Conservation (phyloP, 805 yeast species). For the Henningerozyma blattae region DNA sequence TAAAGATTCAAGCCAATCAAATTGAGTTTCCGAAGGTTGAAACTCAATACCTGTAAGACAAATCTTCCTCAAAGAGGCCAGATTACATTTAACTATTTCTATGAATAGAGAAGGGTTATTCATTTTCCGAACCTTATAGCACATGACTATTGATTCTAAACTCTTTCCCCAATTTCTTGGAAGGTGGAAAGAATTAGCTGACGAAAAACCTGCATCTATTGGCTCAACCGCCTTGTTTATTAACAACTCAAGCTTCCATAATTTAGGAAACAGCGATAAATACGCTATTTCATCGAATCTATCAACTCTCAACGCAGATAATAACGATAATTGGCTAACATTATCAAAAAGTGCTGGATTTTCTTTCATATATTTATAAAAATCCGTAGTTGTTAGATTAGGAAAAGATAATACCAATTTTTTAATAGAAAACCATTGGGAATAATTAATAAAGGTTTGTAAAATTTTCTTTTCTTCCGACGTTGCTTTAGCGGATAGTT, state of each 20-base stretch:
- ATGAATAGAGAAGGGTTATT: background rate
- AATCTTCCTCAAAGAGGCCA: constrained; percentile 2
- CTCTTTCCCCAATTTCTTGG: background rate
- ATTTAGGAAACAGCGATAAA: constrained; percentile 8
- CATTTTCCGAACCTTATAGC: background rate
- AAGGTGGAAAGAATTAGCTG: background rate
- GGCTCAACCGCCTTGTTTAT: constrained; percentile 11
- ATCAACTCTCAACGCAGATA: constrained; percentile 11
- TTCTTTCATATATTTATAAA: constrained; percentile 6
- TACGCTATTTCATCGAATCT: constrained; percentile 11
- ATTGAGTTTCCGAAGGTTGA: constrained; percentile 2
- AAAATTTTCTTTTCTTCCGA: constrained; percentile 15
- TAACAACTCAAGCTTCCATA: constrained; percentile 13
- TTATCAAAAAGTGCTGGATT: constrained; percentile 3
- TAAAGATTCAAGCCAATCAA: constrained; percentile 17
- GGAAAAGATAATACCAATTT: constrained; percentile 12
- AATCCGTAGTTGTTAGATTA: constrained; percentile 10
- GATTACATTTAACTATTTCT: background rate
- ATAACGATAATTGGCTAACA: constrained; percentile 11
- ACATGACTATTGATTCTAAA: background rate
- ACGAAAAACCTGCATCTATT: background rate
- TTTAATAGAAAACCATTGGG: constrained; percentile 6
- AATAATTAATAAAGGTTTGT: constrained; percentile 5
- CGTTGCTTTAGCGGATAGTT: constrained; percentile 11
- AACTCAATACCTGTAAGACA: constrained; percentile 15